Evolutionary conservation across 495 filamentous ascomycete species (phyloP).

Genomic region (Thermothielavioides terrestris): DNA sequence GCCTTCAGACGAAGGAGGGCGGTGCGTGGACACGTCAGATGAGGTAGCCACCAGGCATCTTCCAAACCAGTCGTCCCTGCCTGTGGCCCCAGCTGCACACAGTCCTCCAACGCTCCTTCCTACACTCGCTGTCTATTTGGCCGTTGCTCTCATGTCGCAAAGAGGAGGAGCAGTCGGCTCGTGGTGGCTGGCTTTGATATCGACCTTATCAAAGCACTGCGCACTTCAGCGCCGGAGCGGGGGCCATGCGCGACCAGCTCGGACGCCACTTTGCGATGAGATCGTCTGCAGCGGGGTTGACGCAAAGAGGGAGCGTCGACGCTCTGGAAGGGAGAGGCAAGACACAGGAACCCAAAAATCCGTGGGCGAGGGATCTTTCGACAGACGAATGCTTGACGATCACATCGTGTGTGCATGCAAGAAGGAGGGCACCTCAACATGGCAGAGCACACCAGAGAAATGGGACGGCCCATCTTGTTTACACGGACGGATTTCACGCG

Average conservation of each 20-base stretch:
- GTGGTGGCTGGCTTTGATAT: conserved; percentile 8
- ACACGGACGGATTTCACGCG: conserved; percentile 14
- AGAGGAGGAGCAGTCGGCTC: conserved; percentile 5
- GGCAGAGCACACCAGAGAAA: conserved; percentile 13
- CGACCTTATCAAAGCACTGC: conserved; percentile 2
- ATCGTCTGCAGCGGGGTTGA: conserved; percentile 23
- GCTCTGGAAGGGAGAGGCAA: background rate
- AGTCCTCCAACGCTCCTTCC: conserved; percentile 5
- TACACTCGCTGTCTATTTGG: conserved; percentile 4
- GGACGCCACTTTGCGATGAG: conserved; percentile 13
- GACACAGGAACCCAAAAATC: background rate
- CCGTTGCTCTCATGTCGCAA: conserved; percentile 8
- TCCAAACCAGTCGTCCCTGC: conserved; percentile 10
- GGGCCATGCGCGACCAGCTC: conserved; percentile 1
- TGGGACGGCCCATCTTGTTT: conserved; percentile 19
- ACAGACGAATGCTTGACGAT: conserved; percentile 3
- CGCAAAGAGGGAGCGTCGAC: conserved; percentile 8
- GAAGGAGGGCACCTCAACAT: conserved; percentile 13
- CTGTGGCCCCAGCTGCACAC: conserved; percentile 1
- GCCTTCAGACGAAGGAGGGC: background rate
- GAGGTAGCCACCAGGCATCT: conserved; percentile 17
- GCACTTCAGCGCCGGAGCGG: conserved; percentile 12
- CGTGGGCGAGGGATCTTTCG: background rate
- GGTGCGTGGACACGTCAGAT: conserved; percentile 20
- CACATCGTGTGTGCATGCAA: conserved; percentile 7